Base-by-base conservation (phyloP, 306 rosid genomes). In the Senna tora region DNA sequence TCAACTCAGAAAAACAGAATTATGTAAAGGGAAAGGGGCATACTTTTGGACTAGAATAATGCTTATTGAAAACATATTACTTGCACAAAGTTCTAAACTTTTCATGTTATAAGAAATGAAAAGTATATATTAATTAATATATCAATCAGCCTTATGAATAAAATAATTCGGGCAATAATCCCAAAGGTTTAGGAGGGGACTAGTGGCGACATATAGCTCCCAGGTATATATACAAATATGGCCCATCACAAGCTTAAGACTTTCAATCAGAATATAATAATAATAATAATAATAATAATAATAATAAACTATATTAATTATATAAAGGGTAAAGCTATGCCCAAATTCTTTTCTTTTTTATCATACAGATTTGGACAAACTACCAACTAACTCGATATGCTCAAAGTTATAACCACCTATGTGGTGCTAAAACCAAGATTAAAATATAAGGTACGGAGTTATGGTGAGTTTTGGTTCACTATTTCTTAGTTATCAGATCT, bases 41-140 rank as follows among this genome's bases (percentile, higher is more conserved):
- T n/a, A 66, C 7, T 41, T 52, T 74, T 67, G 28, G 53, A 16
- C 14, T 63, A 57, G 39, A 45, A 45, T 47, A 54, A 52, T 56
- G 63, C 63, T 7, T 12, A 55, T 9, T 21, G 25, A 17, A 32
- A 54, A n/a, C n/a, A n/a, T n/a, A n/a, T n/a, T n/a, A n/a, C n/a
- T n/a, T n/a, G n/a, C n/a, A n/a, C n/a, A n/a, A n/a, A n/a, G n/a
- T n/a, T n/a, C n/a, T n/a, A n/a, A n/a, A n/a, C n/a, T n/a, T n/a
- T n/a, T n/a, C n/a, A n/a, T n/a, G n/a, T n/a, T n/a, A n/a, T n/a
- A n/a, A n/a, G n/a, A n/a, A n/a, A n/a, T n/a, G n/a, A n/a, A n/a
- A n/a, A n/a, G 10, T 19, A 58, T 42, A 42, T 5, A 39, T 5
- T 9, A 20, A 38, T 33, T 75, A 20, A 7, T 67, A 47, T 53